Evolutionary conservation across 2,329 filamentous ascomycete genomes (phyloP), one percentile per base, ranked within the genome.

Genomic region (Pseudopyricularia cyperi): DNA sequence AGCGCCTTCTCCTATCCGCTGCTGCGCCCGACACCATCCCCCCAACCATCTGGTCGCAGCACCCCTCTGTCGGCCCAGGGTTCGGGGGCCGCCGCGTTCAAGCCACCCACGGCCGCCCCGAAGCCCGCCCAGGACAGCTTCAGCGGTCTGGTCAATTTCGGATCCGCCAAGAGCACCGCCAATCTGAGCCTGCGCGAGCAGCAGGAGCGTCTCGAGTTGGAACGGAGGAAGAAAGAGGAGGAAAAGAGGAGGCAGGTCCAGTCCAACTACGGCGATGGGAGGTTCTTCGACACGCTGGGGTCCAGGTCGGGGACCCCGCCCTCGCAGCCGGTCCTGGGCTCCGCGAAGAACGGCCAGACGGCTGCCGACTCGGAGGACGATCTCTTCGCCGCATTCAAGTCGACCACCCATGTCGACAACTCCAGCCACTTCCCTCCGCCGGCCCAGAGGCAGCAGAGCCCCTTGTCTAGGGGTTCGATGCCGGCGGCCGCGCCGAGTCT

Each of bases 121-220:
- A 85, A 77, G 58, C 61, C 81, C 34, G 66, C 77, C 6, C 68
- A 75, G 47, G 87, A 93, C 63, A 89, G 84, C 70, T 93, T 93
- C 68, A 86, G 87, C 61, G 85, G 82, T 60, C 71, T 93, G 50
- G 73, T 89, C 55, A 81, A 76, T 58, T 81, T 85, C 60, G 77
- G 77, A 48, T 67, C 76, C 30, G 69, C 75, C 50, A 83, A 82
- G 64, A 68, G 69, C 52, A 78, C 76, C 30, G 84, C 82, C 65
- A 93, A 85, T 57, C 72, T 96, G 15, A 85, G 80, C 55, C 68
- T 95, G 57, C 79, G 86, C 57, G 87, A 95, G 66, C 83, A 89
- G 60, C 87, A 88, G 66, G 77, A 80, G 56, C 79, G 78, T 54
- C 66, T 85, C 35, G 76, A 81, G 57, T 76, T 73, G 4, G 80